Evolutionary conservation across 495 filamentous ascomycete genomes (phyloP).

Genomic region (Margaritispora aquatica): DNA sequence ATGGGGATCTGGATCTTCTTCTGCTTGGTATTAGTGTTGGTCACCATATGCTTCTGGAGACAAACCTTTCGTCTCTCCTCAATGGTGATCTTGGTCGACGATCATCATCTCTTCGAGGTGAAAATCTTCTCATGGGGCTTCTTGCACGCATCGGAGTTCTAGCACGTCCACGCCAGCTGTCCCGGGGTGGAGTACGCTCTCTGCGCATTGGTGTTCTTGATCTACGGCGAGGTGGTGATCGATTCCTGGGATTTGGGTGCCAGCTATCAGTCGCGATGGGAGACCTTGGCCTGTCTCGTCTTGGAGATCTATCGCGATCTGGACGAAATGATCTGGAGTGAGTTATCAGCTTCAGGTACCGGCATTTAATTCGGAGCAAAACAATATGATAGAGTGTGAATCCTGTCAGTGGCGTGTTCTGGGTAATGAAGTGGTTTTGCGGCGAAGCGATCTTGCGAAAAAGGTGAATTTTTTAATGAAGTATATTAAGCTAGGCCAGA

Average conservation of each 20-base stretch:
- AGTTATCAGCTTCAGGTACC: background rate
- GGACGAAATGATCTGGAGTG: background rate
- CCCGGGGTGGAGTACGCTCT: conserved; percentile 20
- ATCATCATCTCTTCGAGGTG: conserved; percentile 25
- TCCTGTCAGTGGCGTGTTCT: no score
- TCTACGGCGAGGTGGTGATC: conserved; percentile 28
- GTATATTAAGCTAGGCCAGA: no score
- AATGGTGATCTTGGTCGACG: conserved; percentile 21
- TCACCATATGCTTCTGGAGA: background rate
- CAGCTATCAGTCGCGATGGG: conserved; percentile 21
- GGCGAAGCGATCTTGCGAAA: no score
- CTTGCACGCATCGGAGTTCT: conserved; percentile 15
- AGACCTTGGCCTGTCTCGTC: conserved; percentile 32
- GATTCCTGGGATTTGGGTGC: conserved; percentile 20
- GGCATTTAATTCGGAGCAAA: background rate
- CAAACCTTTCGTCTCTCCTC: conserved; percentile 21
- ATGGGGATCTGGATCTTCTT: conserved; percentile 25
- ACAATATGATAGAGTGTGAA: background rate
- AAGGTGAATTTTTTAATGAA: no score
- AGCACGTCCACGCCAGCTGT: conserved; percentile 20
- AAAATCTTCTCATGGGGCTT: conserved; percentile 23
- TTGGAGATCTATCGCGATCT: conserved; percentile 25
- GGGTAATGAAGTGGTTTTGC: no score
- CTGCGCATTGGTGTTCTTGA: conserved; percentile 23
- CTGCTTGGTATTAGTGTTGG: background rate